These are phyloP conservation scores for Calonectria leucothoes DNA, from an alignment of 2,329 filamentous ascomycete genomes.

Conservation along the genomic window DNA sequence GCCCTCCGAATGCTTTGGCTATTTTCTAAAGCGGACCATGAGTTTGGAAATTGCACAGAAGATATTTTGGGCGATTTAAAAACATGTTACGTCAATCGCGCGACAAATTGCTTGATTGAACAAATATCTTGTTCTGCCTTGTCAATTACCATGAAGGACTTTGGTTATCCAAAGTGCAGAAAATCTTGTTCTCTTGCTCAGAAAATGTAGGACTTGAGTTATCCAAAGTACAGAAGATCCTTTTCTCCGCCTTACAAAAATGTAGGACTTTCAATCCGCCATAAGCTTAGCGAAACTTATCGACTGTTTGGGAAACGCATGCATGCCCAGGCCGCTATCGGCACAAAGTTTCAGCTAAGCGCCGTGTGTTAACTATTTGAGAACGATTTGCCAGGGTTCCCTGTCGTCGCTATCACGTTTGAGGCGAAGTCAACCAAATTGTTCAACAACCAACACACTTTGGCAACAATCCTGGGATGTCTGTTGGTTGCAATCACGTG, in stretches of 20 bases:
- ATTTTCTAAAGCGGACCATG: slow-evolving; percentile 27
- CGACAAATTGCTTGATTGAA: neutral
- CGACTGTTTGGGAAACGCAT: neutral
- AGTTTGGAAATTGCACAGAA: neutral
- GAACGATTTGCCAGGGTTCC: neutral
- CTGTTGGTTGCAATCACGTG: neutral
- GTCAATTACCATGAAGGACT: too few relatives aligned
- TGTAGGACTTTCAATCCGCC: neutral
- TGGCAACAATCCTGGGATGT: neutral
- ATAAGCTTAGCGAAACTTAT: neutral
- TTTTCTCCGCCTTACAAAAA: neutral
- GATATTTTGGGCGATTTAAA: neutral
- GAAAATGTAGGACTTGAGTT: neutral
- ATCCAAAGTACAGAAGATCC: neutral
- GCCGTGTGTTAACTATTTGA: neutral
- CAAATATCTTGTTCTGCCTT: neutral
- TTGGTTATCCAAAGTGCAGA: neutral
- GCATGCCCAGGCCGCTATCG: neutral
- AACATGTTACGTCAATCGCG: neutral
- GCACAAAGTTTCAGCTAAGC: neutral
- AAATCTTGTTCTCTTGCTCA: neutral
- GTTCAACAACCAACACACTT: neutral
- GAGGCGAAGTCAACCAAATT: neutral
- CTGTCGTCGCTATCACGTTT: neutral
- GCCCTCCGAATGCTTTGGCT: slow-evolving; percentile 37